Evolutionary conservation across 139 green algal genomes (phyloP).

Genomic region (Tetratostichococcus sp.): DNA sequence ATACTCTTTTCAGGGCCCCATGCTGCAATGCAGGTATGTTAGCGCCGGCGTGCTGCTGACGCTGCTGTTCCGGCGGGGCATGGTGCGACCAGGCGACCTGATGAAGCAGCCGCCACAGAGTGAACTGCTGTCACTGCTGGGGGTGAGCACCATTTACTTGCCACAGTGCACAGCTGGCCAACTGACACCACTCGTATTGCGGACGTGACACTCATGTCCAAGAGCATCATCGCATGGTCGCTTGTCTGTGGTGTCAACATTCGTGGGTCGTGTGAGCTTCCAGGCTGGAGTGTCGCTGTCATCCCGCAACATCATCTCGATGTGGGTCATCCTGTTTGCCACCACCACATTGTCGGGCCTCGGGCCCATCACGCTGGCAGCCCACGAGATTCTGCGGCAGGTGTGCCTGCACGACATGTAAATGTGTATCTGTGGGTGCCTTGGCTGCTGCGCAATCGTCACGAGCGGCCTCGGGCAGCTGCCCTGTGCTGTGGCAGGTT

Average conservation of each 20-base stretch:
- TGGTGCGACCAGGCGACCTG: constrained; percentile 15
- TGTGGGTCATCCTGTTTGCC: constrained; percentile 14
- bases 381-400: constrained; percentile 32
- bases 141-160: constrained; percentile 1
- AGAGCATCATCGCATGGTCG: no score
- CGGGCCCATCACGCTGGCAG: constrained; percentile 18
- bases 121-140: constrained; percentile 5
- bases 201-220: no score
- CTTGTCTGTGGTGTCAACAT: no score
- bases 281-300: constrained; percentile 11
- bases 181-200: no score
- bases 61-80: constrained; percentile 9
- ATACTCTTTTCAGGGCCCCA: no score
- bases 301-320: constrained; percentile 15
- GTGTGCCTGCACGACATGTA: no score
- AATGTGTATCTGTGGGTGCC: no score
- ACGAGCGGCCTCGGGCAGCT: no score
- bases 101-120: background rate
- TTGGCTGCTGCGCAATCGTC: no score
- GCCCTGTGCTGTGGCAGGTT: no score
- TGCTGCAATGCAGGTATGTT: constrained; percentile 16
- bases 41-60: constrained; percentile 14
- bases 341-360: constrained; percentile 16
- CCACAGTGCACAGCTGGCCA: no score
- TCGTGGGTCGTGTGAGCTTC: no score